Conservation (phyloP, 495 filamentous ascomycete genomes). For the Penicillium bialowiezense region DNA sequence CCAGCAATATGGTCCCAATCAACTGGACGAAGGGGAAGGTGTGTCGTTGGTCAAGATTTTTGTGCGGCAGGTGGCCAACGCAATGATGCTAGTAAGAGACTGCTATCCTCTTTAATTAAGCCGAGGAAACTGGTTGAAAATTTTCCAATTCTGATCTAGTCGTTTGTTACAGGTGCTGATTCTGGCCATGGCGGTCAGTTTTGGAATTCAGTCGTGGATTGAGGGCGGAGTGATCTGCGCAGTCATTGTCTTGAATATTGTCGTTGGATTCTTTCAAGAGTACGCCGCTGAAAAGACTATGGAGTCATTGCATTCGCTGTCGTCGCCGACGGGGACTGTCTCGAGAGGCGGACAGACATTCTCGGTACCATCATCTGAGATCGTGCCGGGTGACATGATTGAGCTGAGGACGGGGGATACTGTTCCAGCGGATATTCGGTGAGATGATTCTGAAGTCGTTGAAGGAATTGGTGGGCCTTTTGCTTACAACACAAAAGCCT, state of each 20-base stretch:
- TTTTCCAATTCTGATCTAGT: constrained; percentile 25
- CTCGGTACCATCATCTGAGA: constrained; percentile 47
- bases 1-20: constrained; percentile 52
- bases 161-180: constrained; percentile 49
- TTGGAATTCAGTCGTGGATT: constrained; percentile 62
- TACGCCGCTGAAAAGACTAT: constrained; percentile 69
- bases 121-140: neutral
- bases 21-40: constrained; percentile 49
- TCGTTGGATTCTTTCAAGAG: constrained; percentile 66
- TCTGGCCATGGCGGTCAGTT: constrained; percentile 64
- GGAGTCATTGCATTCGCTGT: constrained; percentile 59
- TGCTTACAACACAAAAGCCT: constrained; percentile 5
- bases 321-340: constrained; percentile 54
- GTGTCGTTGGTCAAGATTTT: constrained; percentile 50
- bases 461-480: constrained; percentile 47
- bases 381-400: constrained; percentile 62
- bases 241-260: constrained; percentile 64
- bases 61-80: constrained; percentile 53
- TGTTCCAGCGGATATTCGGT: constrained; percentile 68
- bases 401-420: constrained; percentile 76
- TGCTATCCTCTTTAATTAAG: neutral
- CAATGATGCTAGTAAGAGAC: constrained; percentile 50
- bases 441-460: constrained; percentile 34
- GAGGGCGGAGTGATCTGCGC: constrained; percentile 63
- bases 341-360: constrained; percentile 47